A percentile compares a stretch with the other conserved stretches of the same genome.
These are phyloP conservation scores for Ettlia oleoabundans DNA, from an alignment of 139 green algal species.

Conservation along the genomic window DNA sequence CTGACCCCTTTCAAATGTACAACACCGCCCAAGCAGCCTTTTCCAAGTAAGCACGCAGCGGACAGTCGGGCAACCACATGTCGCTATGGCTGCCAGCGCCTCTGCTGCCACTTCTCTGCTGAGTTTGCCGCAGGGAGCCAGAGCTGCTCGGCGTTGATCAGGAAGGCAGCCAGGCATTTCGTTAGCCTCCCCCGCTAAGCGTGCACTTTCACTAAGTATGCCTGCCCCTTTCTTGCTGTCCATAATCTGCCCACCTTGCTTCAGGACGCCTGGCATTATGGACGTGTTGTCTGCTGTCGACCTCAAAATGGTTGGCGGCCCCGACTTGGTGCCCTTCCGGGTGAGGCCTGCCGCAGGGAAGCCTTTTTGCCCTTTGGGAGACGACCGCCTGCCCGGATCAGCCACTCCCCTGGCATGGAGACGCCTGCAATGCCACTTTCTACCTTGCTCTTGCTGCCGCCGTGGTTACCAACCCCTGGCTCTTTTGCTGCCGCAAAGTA, in stretches of 20 bases:
- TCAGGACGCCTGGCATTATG: neutral
- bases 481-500: neutral
- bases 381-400: neutral
- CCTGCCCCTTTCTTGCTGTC: too few relatives aligned
- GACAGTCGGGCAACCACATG: too few relatives aligned
- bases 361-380: neutral
- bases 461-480: neutral
- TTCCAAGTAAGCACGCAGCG: neutral
- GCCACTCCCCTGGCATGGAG: neutral
- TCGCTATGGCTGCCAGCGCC: too few relatives aligned
- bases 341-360: neutral
- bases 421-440: neutral
- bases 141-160: too few relatives aligned
- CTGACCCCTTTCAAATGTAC: neutral
- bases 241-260: too few relatives aligned
- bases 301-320: neutral
- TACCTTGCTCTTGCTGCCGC: neutral
- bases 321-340: conserved; percentile 5
- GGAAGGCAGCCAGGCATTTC: too few relatives aligned
- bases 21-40: neutral
- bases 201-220: too few relatives aligned
- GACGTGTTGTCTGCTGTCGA: neutral
- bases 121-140: too few relatives aligned
- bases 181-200: too few relatives aligned
- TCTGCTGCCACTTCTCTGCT: too few relatives aligned